These are phyloP conservation scores for Sarocladiaceae sp. DNA, from an alignment of 2,329 filamentous ascomycete genomes.

Conservation along the genomic window DNA sequence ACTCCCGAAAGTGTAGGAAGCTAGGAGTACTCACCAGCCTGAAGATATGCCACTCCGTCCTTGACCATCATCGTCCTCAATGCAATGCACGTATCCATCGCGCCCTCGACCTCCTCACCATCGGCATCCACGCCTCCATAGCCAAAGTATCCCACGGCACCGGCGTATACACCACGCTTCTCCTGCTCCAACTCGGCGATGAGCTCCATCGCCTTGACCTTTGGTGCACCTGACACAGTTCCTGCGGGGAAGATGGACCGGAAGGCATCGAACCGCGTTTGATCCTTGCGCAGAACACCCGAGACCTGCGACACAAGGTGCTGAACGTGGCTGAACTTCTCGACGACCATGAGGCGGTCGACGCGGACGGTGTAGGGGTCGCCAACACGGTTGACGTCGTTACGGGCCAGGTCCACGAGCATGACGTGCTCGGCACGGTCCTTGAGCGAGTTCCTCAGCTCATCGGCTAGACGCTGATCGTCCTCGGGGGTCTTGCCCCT, in stretches of 20 bases:
- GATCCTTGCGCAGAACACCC: conserved; percentile 73
- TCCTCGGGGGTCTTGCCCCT: conserved; percentile 75
- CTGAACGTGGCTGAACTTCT: conserved; percentile 94
- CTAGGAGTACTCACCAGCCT: conserved; percentile 49
- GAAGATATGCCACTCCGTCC: conserved; percentile 84
- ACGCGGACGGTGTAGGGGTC: conserved; percentile 85
- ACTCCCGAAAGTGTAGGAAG: no score
- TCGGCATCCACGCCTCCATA: conserved; percentile 66
- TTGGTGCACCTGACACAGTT: conserved; percentile 90
- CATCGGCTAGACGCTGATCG: conserved; percentile 71
- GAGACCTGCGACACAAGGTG: conserved; percentile 95
- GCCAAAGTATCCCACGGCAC: conserved; percentile 94
- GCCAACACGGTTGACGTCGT: conserved; percentile 94
- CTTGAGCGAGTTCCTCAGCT: conserved; percentile 75
- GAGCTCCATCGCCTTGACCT: conserved; percentile 93
- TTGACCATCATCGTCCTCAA: conserved; percentile 93
- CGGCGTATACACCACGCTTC: conserved; percentile 92
- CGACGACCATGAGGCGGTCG: conserved; percentile 88
- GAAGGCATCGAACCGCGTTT: conserved; percentile 92
- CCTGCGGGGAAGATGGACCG: conserved; percentile 94
- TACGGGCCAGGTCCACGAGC: conserved; percentile 91
- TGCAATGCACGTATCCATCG: conserved; percentile 81
- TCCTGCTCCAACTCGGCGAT: conserved; percentile 91
- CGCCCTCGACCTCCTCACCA: conserved; percentile 63
- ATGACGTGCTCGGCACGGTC: conserved; percentile 95